phyloP scores from a whole-genome alignment of 495 filamentous ascomycete genomes.

The Apodospora peruviana region DNA sequence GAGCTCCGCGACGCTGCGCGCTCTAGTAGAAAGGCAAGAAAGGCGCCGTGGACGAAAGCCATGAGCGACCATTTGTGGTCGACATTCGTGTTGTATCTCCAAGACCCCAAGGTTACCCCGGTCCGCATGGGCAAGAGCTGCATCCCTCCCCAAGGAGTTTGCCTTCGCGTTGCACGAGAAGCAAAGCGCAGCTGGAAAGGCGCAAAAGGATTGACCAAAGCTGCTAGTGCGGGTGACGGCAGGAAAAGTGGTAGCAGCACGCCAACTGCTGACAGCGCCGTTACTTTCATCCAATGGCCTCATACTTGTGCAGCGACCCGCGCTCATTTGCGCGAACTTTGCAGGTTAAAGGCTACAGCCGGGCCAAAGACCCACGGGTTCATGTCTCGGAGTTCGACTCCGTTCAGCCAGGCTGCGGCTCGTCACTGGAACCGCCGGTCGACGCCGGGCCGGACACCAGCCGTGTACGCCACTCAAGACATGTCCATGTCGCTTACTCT shows the following conservation, averaged over 20 bases:
- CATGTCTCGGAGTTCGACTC: constrained; percentile 67
- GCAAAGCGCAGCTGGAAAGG: constrained; percentile 81
- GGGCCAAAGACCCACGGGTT: constrained; percentile 53
- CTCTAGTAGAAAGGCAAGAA: constrained; percentile 27
- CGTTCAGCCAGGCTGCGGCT: constrained; percentile 54
- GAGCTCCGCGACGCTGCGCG: constrained; percentile 8
- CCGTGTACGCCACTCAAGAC: constrained; percentile 60
- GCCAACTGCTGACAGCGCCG: constrained; percentile 46
- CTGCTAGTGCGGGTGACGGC: constrained; percentile 16
- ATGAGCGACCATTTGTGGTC: constrained; percentile 95
- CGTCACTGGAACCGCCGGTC: constrained; percentile 38
- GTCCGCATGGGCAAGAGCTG: constrained; percentile 85
- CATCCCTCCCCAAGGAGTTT: constrained; percentile 84
- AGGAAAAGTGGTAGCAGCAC: constrained; percentile 61
- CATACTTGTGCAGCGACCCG: constrained; percentile 77
- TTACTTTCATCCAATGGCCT: constrained; percentile 61
- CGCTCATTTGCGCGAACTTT: constrained; percentile 73
- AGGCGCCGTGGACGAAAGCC: constrained; percentile 69
- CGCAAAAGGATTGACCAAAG: constrained; percentile 33
- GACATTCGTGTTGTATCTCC: constrained; percentile 79
- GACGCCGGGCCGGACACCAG: constrained; percentile 27
- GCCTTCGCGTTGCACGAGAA: constrained; percentile 78
- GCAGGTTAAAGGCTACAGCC: constrained; percentile 70
- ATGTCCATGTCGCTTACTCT: constrained; percentile 80
- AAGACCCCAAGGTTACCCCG: constrained; percentile 88